Base-by-base conservation (phyloP, 352 stramenopile species). In the Thalassiosira mediterranea region DNA sequence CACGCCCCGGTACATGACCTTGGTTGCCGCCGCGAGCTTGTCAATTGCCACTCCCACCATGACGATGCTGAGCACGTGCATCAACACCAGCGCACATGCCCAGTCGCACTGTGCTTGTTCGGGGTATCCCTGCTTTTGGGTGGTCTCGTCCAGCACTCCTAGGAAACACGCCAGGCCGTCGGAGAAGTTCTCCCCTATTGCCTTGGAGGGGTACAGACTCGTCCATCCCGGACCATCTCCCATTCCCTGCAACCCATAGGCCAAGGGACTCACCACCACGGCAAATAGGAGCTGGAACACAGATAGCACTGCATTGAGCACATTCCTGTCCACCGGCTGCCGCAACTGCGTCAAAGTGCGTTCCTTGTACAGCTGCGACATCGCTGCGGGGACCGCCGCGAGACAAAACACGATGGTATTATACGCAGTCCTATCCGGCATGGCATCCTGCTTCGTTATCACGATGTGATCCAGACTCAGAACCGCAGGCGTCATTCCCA, bases 301-400 rank as follows among this genome's bases (percentile, higher is more conserved):
- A 2, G 78, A 86, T 8, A 92, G 40, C 1, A 92, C 40, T 28
- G 88, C 68, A 65, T 92, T 91, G 26, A 92, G 66, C 54, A 84
- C 58, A 48, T 87, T 84, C 1, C 74, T 42, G 61, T 90, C 72
- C n/a, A 92, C 84, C 3, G 87, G 87, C 71, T 91, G 84, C 37
- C 82, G 81, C 56, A 89, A 73, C 51, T 71, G 65, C 25, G 81
- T 74, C 37, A 92, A 79, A 17, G 81, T 76, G 11, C 86, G 74
- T 52, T 92, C 87, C 51, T 92, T 92, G 72, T 91, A 91, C 5
- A 91, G 58, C 64, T 90, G 81, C 48, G 83, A 89, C 28, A 83
- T 76, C 15, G 84, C 84, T 17, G 81, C 82, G n/a, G 84, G 84
- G 26, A 92, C 76, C 21, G 75, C 81, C 40, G 66, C 75, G 0